These are phyloP conservation scores for Neonectria faginata DNA, from an alignment of 2,329 filamentous ascomycete species.

Conservation along the genomic window DNA sequence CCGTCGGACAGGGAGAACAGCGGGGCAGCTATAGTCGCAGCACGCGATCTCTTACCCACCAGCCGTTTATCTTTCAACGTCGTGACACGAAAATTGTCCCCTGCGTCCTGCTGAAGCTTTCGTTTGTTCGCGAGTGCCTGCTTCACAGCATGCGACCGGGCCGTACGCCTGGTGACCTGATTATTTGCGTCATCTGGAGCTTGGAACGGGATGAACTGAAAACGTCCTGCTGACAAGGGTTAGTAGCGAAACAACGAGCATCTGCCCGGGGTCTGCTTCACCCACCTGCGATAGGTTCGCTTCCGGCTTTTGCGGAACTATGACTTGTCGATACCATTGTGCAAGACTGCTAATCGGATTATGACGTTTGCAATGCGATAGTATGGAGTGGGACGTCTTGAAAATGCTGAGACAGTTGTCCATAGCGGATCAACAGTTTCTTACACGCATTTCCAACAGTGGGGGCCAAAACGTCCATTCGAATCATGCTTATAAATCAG, in stretches of 20 bases:
- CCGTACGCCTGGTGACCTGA: constrained; percentile 19
- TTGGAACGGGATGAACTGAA: constrained; percentile 36
- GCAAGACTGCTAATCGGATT: not conserved
- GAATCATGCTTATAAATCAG: not conserved
- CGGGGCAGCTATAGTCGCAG: accelerated
- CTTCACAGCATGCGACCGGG: constrained; percentile 37
- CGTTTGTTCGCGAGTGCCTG: constrained; percentile 34
- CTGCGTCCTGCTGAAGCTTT: constrained; percentile 6
- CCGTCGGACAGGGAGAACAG: not conserved
- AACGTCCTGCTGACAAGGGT: constrained; percentile 18
- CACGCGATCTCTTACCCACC: accelerated
- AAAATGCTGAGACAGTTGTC: not conserved
- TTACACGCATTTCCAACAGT: not conserved
- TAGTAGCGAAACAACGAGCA: not conserved
- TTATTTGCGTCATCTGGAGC: constrained; percentile 13
- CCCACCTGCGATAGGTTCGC: not conserved
- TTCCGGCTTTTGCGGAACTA: not conserved
- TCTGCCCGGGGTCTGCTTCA: not conserved
- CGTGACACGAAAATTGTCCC: constrained; percentile 27
- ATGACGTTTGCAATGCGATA: not conserved
- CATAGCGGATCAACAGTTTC: not conserved
- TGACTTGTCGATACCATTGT: not conserved
- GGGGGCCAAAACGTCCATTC: not conserved
- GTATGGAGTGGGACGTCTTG: not conserved
- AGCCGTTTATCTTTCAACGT: not conserved